Evolutionary conservation across 305 asterid genomes (phyloP).

Genomic region (Fraxinus greggii): DNA sequence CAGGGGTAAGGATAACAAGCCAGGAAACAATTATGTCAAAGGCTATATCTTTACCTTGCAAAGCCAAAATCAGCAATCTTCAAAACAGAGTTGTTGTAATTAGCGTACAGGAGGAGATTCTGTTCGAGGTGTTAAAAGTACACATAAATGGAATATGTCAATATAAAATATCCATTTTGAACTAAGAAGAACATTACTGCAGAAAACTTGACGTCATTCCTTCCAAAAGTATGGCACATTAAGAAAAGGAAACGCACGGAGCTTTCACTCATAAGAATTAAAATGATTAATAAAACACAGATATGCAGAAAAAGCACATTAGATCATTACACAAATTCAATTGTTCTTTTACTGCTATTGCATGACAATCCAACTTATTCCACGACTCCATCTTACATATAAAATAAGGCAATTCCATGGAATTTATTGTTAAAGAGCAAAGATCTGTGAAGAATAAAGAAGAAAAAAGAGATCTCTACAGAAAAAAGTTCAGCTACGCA

Average conservation of each 20-base stretch:
- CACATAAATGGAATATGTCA: conserved; percentile 25
- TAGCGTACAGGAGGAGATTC: conserved; percentile 76
- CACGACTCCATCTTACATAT: background rate
- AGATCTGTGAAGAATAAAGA: background rate
- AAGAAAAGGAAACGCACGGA: background rate
- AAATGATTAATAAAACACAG: background rate
- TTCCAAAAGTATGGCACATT: background rate
- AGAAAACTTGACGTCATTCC: conserved; percentile 15
- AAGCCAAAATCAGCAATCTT: conserved; percentile 99
- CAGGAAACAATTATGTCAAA: background rate
- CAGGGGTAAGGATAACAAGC: background rate
- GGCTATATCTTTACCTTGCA: conserved; percentile 66
- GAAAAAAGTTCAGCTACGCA: background rate
- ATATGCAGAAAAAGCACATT: background rate
- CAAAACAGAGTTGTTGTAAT: conserved; percentile 54
- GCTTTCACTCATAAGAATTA: background rate
- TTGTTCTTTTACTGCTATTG: background rate
- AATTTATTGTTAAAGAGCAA: background rate
- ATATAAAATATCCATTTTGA: conserved; percentile 23
- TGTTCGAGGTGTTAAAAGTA: conserved; percentile 40
- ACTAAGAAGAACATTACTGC: conserved; percentile 5
- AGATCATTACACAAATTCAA: background rate
- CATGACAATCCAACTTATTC: background rate
- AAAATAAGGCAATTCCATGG: background rate
- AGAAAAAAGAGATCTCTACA: background rate